A percentile compares a stretch with the other conserved stretches of the same genome.
Conservation (phyloP, 1,284 basidiomycete genomes). For the Grifola frondosa region DNA sequence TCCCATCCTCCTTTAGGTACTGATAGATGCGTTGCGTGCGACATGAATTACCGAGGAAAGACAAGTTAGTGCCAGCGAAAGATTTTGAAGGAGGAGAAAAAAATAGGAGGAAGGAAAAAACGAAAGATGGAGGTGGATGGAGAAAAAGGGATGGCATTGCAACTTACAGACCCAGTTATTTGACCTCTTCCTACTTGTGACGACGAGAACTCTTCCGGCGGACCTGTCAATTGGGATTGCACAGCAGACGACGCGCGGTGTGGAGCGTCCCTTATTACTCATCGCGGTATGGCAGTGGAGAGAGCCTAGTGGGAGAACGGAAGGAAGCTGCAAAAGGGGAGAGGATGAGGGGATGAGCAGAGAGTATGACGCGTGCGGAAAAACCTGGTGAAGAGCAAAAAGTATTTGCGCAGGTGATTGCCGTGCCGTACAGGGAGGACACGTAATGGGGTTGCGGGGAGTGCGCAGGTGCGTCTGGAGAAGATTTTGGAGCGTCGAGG, state of each 20-base stretch:
- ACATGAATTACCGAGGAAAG: not conserved
- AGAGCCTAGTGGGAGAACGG: slow-evolving; percentile 15
- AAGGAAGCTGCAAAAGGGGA: slow-evolving; percentile 14
- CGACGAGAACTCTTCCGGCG: slow-evolving; percentile 72
- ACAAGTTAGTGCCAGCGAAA: too few relatives aligned
- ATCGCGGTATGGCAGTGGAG: slow-evolving; percentile 36
- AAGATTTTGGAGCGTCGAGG: not conserved
- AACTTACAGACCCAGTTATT: slow-evolving; percentile 85
- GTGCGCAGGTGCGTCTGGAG: slow-evolving; percentile 6
- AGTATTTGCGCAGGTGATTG: slow-evolving; percentile 1
- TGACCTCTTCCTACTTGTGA: slow-evolving; percentile 78
- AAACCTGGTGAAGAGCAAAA: slow-evolving; percentile 1
- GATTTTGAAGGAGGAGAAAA: slow-evolving; percentile 11
- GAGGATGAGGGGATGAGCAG: slow-evolving; percentile 14
- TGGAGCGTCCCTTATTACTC: slow-evolving; percentile 75
- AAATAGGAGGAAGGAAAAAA: slow-evolving; percentile 9
- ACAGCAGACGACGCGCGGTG: slow-evolving; percentile 81
- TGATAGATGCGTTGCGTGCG: slow-evolving; percentile 28
- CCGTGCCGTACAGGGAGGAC: slow-evolving; percentile 16
- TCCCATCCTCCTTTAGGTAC: slow-evolving; percentile 89
- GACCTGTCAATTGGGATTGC: slow-evolving; percentile 76
- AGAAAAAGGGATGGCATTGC: slow-evolving; percentile 10
- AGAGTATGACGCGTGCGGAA: slow-evolving; percentile 5
- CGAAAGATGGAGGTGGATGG: slow-evolving; percentile 5
- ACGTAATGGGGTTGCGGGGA: slow-evolving; percentile 18